Base-by-base conservation (phyloP, 164 flowering plant genomes). In the Santalum album region DNA sequence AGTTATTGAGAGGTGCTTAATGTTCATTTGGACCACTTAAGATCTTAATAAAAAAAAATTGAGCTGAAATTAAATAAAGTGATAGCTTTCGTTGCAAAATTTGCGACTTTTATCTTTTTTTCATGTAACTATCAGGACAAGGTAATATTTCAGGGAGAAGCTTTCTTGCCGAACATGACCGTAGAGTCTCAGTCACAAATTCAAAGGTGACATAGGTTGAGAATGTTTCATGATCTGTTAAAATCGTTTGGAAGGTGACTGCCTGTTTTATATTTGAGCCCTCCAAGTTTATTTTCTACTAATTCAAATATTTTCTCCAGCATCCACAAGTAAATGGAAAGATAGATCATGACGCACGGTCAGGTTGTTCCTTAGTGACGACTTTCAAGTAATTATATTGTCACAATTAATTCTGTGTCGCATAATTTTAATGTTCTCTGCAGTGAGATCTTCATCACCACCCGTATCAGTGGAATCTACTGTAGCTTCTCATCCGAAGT, bases 401-500 rank as follows among this genome's bases (percentile, higher is more conserved):
- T n/a, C n/a, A n/a, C n/a, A n/a, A n/a, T n/a, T n/a, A n/a, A n/a
- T n/a, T n/a, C n/a, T n/a, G n/a, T n/a, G n/a, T n/a, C n/a, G n/a
- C n/a, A n/a, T n/a, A n/a, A n/a, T n/a, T 49, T 6, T n/a, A 24
- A 29, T 53, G 19, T 53, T 64, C 18, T 70, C 21, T 62, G 20
- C 96, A 92, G 96, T 54, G 72, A 81, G 79, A 71, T 80, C 91
- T 67, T 71, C 90, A n/a, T n/a, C n/a, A 29, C 78, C 88, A 22
- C 85, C 95, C 54, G 61, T 72, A 52, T 59, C 87, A 48, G 60
- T 51, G 19, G 91, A 81, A 55, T 71, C 86, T 23, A 60, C 84
- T 56, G 66, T 27, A 46, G 76, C 84, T 43, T 87, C 82, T 48
- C 95, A 87, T 57, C 83, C 97, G 40, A 87, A 82, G 69, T 79